Evolutionary conservation across 108 stramenopile genomes (phyloP).

Genomic region (Phaeodactylum tricornutum): DNA sequence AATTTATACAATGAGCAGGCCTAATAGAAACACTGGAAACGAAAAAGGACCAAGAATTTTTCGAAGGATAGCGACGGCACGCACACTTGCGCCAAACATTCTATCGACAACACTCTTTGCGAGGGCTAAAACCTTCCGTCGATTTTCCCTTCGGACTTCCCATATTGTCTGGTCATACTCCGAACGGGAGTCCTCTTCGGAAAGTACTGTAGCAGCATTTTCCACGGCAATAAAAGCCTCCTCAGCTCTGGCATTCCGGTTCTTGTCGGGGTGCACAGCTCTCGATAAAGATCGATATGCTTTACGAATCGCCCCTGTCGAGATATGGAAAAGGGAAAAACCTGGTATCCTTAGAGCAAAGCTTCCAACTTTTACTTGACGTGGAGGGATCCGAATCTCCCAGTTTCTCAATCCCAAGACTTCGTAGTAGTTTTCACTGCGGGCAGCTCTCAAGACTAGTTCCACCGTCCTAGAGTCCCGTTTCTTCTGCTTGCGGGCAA

Average conservation of each 20-base stretch:
- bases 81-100: background rate
- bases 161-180: slow-evolving; percentile 44
- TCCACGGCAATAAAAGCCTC: slow-evolving; percentile 79
- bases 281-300: slow-evolving; percentile 49
- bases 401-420: slow-evolving; percentile 62
- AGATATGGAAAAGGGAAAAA: slow-evolving; percentile 17
- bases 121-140: background rate
- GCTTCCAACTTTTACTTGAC: slow-evolving; percentile 15
- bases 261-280: slow-evolving; percentile 68
- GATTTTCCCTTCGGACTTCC: background rate
- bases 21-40: slow-evolving; percentile 5
- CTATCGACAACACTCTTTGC: background rate
- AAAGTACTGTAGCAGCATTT: slow-evolving; percentile 47
- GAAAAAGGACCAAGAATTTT: slow-evolving; percentile 7
- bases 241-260: slow-evolving; percentile 65
- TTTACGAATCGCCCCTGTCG: slow-evolving; percentile 30
- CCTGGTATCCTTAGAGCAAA: slow-evolving; percentile 14
- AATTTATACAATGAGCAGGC: background rate
- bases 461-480: slow-evolving; percentile 47
- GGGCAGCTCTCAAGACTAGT: slow-evolving; percentile 32
- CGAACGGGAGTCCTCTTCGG: slow-evolving; percentile 33
- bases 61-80: background rate
- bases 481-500: slow-evolving; percentile 31
- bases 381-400: slow-evolving; percentile 35
- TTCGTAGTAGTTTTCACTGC: slow-evolving; percentile 42